Conservation (phyloP, 768 basidiomycete species). For the Suillus luteus region DNA sequence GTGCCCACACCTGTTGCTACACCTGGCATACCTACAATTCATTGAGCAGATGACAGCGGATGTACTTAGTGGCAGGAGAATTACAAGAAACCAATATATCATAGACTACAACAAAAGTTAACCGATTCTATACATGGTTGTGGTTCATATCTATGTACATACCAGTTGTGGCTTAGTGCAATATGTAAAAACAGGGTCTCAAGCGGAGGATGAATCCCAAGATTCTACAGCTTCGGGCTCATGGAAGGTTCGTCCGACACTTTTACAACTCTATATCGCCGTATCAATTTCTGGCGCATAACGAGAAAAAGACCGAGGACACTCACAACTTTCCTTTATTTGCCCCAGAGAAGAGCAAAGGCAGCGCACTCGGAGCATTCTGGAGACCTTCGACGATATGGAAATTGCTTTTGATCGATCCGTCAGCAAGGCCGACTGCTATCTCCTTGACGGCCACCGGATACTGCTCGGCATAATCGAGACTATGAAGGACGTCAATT, state of each 20-base stretch:
- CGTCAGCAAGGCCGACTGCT: slow-evolving; percentile 56
- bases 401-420: slow-evolving; percentile 78
- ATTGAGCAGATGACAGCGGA: background rate
- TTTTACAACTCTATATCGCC: slow-evolving; percentile 51
- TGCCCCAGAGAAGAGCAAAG: slow-evolving; percentile 70
- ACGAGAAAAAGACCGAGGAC: background rate
- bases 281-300: slow-evolving; percentile 11
- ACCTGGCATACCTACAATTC: background rate
- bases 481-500: slow-evolving; percentile 38
- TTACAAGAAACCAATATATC: background rate
- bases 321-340: slow-evolving; percentile 78
- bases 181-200: background rate
- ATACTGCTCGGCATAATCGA: slow-evolving; percentile 72
- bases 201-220: background rate
- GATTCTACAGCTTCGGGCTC: background rate
- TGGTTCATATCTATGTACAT: background rate
- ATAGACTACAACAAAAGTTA: background rate
- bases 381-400: slow-evolving; percentile 78
- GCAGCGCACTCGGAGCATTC: slow-evolving; percentile 69
- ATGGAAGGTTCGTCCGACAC: slow-evolving; percentile 46
- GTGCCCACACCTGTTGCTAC: background rate
- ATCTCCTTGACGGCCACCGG: slow-evolving; percentile 60
- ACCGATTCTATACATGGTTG: background rate
- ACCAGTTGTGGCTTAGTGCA: background rate
- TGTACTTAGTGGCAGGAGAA: background rate